Conservation (phyloP, 1,284 basidiomycete genomes). For the Melampsora americana region DNA sequence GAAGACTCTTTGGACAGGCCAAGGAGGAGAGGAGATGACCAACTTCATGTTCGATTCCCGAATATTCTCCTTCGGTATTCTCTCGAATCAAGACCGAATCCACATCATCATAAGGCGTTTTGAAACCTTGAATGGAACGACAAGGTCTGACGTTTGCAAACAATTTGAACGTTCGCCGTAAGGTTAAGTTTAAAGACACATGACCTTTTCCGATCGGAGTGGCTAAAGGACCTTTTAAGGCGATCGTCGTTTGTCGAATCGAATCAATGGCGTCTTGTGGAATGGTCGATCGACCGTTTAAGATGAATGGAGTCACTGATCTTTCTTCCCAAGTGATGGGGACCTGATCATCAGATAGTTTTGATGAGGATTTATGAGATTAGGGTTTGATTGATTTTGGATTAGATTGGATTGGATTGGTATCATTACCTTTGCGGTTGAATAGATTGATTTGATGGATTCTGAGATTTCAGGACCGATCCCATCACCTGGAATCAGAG, state of each 20-base stretch:
- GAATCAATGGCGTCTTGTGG: conserved; percentile 86
- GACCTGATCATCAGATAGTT: too few species aligned
- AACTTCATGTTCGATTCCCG: conserved; percentile 96
- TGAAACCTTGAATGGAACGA: conserved; percentile 90
- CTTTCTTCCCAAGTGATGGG: conserved; percentile 99
- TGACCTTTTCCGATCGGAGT: conserved; percentile 93
- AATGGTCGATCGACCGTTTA: conserved; percentile 94
- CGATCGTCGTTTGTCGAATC: conserved; percentile 95
- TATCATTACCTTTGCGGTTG: conserved; percentile 68
- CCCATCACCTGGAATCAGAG: conserved; percentile 86
- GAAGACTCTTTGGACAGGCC: background rate
- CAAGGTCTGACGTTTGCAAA: conserved; percentile 99
- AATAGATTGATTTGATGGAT: conserved; percentile 91
- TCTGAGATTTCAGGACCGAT: conserved; percentile 98
- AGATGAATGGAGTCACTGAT: conserved; percentile 87
- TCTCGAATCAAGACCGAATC: conserved; percentile 98
- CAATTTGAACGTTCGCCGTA: conserved; percentile 93
- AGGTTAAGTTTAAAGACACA: conserved; percentile 94
- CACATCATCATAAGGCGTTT: conserved; percentile 97
- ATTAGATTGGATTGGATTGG: conserved; percentile 13
- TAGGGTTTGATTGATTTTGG: too few species aligned
- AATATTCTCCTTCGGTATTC: conserved; percentile 99
- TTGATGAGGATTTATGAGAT: too few species aligned
- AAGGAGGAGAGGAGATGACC: conserved; percentile 44
- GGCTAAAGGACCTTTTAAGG: conserved; percentile 72